phyloP scores from a whole-genome alignment of 2,329 filamentous ascomycete species.

The Verticillium isaacii region DNA sequence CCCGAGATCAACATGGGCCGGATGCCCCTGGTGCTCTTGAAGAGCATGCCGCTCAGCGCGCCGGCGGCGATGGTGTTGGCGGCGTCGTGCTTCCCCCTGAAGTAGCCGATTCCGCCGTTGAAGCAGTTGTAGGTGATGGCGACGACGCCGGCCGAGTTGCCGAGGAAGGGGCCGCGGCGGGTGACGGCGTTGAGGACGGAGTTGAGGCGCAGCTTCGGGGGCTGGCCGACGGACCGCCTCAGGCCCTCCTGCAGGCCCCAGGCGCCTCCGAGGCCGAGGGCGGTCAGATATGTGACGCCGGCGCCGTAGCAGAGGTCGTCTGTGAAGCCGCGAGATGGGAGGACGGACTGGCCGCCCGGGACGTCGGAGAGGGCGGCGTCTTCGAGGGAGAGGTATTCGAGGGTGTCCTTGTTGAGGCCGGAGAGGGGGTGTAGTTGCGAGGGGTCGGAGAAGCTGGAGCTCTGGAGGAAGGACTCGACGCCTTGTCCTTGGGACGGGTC shows the following conservation, averaged over 20 bases:
- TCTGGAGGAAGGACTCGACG: conserved; percentile 80
- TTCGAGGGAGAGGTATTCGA: conserved; percentile 94
- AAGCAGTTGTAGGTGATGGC: conserved; percentile 95
- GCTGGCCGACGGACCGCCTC: conserved; percentile 67
- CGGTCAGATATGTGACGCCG: conserved; percentile 88
- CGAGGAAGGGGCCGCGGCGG: conserved; percentile 85
- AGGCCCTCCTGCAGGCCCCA: conserved; percentile 93
- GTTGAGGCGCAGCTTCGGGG: conserved; percentile 90
- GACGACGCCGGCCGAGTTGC: conserved; percentile 92
- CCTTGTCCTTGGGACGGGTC: conserved; percentile 71
- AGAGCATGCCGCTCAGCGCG: conserved; percentile 83
- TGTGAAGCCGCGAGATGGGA: conserved; percentile 94
- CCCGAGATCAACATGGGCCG: conserved; percentile 94
- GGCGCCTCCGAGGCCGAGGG: conserved; percentile 76
- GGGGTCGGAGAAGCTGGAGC: conserved; percentile 75
- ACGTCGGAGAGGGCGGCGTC: conserved; percentile 84
- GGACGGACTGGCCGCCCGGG: conserved; percentile 77
- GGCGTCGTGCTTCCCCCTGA: conserved; percentile 82
- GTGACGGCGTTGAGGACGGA: conserved; percentile 93
- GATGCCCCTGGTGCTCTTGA: conserved; percentile 90
- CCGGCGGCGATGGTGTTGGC: conserved; percentile 85
- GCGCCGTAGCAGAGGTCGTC: conserved; percentile 98
- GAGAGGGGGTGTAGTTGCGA: conserved; percentile 88
- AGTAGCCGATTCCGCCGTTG: conserved; percentile 76
- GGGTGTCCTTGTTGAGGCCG: conserved; percentile 83